These are phyloP conservation scores for Pythium insidiosum DNA, from an alignment of 352 stramenopile species.

Conservation along the genomic window DNA sequence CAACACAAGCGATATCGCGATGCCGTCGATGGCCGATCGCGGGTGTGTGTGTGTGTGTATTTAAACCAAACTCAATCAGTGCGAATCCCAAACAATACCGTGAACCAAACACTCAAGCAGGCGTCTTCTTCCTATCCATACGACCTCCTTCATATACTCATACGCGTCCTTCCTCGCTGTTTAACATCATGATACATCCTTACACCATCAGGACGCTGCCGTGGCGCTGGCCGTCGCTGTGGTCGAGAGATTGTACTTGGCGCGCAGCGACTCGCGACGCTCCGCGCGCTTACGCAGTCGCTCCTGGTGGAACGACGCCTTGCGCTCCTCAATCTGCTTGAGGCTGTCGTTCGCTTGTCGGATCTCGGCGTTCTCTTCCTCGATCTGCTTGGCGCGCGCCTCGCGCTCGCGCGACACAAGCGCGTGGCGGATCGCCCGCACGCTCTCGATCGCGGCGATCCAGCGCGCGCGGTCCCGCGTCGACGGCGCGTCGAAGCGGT, in stretches of 20 bases:
- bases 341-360: conserved; percentile 38
- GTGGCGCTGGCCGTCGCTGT: conserved; percentile 3
- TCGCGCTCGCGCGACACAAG: conserved; percentile 40
- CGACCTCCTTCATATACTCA: too few relatives aligned
- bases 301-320: conserved; percentile 62
- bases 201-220: conserved; percentile 8
- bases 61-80: conserved; percentile 1
- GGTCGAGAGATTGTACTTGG: conserved; percentile 53
- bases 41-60: conserved; percentile 6
- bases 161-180: too few relatives aligned
- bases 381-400: conserved; percentile 41
- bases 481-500: conserved; percentile 48
- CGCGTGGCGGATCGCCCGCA: conserved; percentile 28
- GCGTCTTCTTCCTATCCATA: too few relatives aligned
- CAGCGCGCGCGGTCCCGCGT: conserved; percentile 43
- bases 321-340: conserved; percentile 42
- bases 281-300: conserved; percentile 43
- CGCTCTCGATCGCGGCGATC: conserved; percentile 45
- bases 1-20: background rate
- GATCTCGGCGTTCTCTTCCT: conserved; percentile 57
- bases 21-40: background rate
- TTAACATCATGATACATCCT: background rate
- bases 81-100: too few relatives aligned
- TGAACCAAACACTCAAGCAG: too few relatives aligned
- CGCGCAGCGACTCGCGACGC: conserved; percentile 53